These are phyloP conservation scores for Malus hybrid DNA, from an alignment of 331 rosid species.

Conservation along the genomic window DNA sequence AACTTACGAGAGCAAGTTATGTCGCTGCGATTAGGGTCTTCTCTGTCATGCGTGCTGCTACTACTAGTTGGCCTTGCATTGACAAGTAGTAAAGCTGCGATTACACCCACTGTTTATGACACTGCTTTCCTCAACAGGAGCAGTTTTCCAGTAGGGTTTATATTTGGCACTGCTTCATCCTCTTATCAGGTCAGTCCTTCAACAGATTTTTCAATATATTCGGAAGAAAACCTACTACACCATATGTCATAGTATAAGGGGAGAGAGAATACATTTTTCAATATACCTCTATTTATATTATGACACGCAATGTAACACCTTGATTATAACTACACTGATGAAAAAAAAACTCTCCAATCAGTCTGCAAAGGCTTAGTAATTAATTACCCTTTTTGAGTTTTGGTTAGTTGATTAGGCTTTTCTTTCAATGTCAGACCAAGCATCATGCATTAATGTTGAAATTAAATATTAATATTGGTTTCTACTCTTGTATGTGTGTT, in stretches of 20 bases:
- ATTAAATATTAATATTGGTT: neutral
- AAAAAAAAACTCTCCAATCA: too few species aligned
- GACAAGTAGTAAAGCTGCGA: neutral
- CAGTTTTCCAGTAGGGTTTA: constrained; percentile 11
- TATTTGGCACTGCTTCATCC: constrained; percentile 18
- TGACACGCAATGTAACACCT: too few species aligned
- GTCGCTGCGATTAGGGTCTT: too few species aligned
- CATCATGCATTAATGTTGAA: neutral
- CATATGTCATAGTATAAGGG: too few species aligned
- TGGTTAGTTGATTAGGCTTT: neutral
- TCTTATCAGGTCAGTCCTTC: constrained; percentile 18
- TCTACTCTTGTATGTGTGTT: neutral
- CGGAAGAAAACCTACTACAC: too few species aligned
- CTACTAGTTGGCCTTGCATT: neutral
- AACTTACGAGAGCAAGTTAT: too few species aligned
- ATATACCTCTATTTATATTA: too few species aligned
- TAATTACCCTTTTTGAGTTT: too few species aligned
- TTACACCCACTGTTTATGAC: neutral
- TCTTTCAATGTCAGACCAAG: neutral
- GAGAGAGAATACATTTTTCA: too few species aligned
- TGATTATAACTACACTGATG: too few species aligned
- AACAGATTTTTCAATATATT: neutral
- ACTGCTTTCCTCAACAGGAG: constrained; percentile 4
- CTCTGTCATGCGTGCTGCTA: neutral
- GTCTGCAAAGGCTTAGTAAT: too few species aligned